Base-by-base conservation (phyloP, 2,329 filamentous ascomycete species). In the Ampelomyces quisqualis region DNA sequence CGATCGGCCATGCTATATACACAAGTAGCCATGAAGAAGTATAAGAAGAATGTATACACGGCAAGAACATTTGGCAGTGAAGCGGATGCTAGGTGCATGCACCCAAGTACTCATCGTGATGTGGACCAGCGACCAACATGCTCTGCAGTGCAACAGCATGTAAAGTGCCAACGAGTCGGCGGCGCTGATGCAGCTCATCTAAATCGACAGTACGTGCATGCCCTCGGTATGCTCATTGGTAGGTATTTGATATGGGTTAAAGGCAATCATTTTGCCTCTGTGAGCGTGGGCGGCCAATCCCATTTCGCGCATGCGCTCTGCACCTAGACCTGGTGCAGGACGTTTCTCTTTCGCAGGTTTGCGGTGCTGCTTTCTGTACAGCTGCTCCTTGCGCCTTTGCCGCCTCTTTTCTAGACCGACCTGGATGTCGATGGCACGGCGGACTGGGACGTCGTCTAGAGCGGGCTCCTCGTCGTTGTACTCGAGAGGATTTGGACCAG, bases 371-470 rank as follows among this genome's bases (percentile, higher is more conserved):
- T 95, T 93, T 59, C 90, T 85, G 65, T 88, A 85, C 60, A 90
- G 86, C 70, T 96, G 95, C 70, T 97, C 90, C 72, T 86, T 90
- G 56, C 93, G 86, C 51, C 93, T 84, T 72, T 93, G 88, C 18
- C 90, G 85, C 74, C 95, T 97, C 70, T 88, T 85, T 73, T 98
- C 93, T 1, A 98, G 79, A 7, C 93, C 93, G 15, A 67, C 55
- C 68, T 95, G 95, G 70, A 96, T 98, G 69, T 97, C 93, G 54
- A 98, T 94, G 23, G 93, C 90, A n/a, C 90, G 89, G 49, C 93
- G 86, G 7, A 88, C 80, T 50, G 93, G 89, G 28, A 81, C 72
- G 24, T 69, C 67, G 5, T 63, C 63, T n/a, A 64, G 58, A 8
- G 62, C 65, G 9, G 60, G 67, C 33, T 69, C 65, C 24, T 70